A percentile compares a stretch with the other conserved stretches of the same genome.
Evolutionary conservation across 169 alveolate species (phyloP).

Genomic region (Babesia microti): DNA sequence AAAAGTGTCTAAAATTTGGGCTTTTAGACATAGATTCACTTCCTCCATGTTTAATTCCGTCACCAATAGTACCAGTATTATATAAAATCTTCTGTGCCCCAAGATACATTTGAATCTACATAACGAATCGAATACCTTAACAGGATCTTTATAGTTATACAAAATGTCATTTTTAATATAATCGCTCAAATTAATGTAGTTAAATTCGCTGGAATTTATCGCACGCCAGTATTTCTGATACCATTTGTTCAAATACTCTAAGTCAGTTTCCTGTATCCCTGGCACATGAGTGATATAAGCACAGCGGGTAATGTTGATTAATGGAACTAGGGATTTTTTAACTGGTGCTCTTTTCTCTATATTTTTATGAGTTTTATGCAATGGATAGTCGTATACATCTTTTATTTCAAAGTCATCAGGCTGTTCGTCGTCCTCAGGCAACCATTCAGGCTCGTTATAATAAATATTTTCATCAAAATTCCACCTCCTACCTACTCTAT

Average conservation of each 20-base stretch:
- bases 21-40: conserved; percentile 20
- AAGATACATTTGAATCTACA: conserved; percentile 21
- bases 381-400: too few species aligned
- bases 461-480: too few species aligned
- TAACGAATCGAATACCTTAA: too few species aligned
- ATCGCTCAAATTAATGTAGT: conserved; percentile 6
- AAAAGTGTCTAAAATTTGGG: conserved; percentile 32
- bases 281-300: conserved; percentile 4
- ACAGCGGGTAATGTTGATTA: conserved; percentile 9
- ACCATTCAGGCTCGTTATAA: too few species aligned
- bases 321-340: too few species aligned
- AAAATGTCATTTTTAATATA: background rate
- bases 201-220: conserved; percentile 3
- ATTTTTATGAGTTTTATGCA: too few species aligned
- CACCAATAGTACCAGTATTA: conserved; percentile 14
- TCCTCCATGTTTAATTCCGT: background rate
- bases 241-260: conserved; percentile 12
- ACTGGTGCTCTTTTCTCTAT: too few species aligned
- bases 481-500: too few species aligned
- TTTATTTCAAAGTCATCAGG: too few species aligned
- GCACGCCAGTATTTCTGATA: conserved; percentile 20
- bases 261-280: conserved; percentile 4
- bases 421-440: too few species aligned
- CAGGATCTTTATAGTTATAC: too few species aligned
- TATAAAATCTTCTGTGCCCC: conserved; percentile 14